Evolutionary conservation across 2,329 filamentous ascomycete species (phyloP).

Genomic region (Fusarium secorum): DNA sequence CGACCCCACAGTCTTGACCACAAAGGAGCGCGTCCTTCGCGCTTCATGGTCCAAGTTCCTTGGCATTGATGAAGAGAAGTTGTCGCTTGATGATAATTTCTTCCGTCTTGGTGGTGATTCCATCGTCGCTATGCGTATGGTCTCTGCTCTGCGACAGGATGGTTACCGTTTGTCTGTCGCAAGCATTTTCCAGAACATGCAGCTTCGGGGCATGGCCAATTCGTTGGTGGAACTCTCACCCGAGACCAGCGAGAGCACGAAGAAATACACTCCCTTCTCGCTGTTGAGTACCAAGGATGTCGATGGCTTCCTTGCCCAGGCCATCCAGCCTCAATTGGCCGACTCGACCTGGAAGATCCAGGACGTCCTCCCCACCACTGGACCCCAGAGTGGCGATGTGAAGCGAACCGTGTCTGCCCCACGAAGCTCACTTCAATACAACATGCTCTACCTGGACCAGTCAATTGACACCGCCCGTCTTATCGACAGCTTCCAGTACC

Average conservation of each 20-base stretch:
- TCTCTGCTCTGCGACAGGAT: slow-evolving; percentile 35
- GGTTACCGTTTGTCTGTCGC: slow-evolving; percentile 40
- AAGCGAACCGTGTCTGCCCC: slow-evolving; percentile 32
- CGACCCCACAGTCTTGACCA: slow-evolving; percentile 27
- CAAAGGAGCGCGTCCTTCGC: slow-evolving; percentile 30
- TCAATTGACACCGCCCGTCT: slow-evolving; percentile 32
- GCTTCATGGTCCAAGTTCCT: slow-evolving; percentile 37
- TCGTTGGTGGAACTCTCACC: slow-evolving; percentile 18
- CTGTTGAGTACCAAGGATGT: slow-evolving; percentile 25
- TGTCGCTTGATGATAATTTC: slow-evolving; percentile 41
- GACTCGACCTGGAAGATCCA: slow-evolving; percentile 34
- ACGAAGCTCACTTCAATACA: slow-evolving; percentile 41
- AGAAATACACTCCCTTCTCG: slow-evolving; percentile 36
- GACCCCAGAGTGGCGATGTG: slow-evolving; percentile 35
- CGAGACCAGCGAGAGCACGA: neutral
- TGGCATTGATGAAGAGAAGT: slow-evolving; percentile 29
- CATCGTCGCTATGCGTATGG: slow-evolving; percentile 41
- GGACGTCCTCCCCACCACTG: slow-evolving; percentile 36
- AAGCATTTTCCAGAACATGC: slow-evolving; percentile 43
- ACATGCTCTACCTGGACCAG: slow-evolving; percentile 41
- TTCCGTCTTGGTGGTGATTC: slow-evolving; percentile 42
- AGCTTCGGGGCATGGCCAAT: slow-evolving; percentile 37
- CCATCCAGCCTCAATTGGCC: slow-evolving; percentile 24
- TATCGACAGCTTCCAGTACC: slow-evolving; percentile 33
- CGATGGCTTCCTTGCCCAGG: slow-evolving; percentile 24